These are phyloP conservation scores for Annulohypoxylon truncatum DNA, from an alignment of 2,329 filamentous ascomycete genomes.

Conservation along the genomic window DNA sequence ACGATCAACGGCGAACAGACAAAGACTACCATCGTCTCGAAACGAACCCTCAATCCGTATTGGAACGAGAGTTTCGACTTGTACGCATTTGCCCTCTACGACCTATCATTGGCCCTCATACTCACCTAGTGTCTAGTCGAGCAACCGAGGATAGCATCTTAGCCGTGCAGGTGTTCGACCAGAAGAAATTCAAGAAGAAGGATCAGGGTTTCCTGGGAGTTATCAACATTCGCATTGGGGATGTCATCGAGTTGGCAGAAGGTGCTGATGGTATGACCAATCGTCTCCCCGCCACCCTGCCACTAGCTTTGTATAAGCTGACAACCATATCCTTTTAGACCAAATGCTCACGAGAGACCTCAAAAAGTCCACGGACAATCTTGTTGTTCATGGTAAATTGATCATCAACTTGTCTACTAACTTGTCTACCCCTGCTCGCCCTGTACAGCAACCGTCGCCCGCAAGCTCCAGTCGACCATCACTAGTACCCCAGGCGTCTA, in stretches of 20 bases:
- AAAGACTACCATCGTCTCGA: conserved; percentile 96
- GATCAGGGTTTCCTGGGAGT: conserved; percentile 98
- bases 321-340: conserved; percentile 68
- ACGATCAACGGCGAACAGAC: conserved; percentile 98
- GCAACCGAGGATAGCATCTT: conserved; percentile 96
- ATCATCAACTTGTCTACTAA: conserved; percentile 98
- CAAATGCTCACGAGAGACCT: conserved; percentile 98
- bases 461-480: conserved; percentile 61
- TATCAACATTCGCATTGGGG: conserved; percentile 95
- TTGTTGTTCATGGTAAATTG: conserved; percentile 96
- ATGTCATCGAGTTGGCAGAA: conserved; percentile 89
- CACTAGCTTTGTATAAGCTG: conserved; percentile 39
- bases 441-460: conserved; percentile 48
- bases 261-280: conserved; percentile 83
- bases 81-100: conserved; percentile 66
- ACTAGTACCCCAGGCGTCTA: conserved; percentile 59
- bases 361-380: conserved; percentile 97
- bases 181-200: conserved; percentile 99
- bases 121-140: conserved; percentile 65
- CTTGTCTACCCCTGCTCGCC: conserved; percentile 74
- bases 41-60: conserved; percentile 98
- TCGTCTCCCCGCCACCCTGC: neutral
- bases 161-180: conserved; percentile 98
- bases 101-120: conserved; percentile 35
- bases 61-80: conserved; percentile 99